Base-by-base conservation (phyloP, 257 asterid species). In the Solanum peruvianum region DNA sequence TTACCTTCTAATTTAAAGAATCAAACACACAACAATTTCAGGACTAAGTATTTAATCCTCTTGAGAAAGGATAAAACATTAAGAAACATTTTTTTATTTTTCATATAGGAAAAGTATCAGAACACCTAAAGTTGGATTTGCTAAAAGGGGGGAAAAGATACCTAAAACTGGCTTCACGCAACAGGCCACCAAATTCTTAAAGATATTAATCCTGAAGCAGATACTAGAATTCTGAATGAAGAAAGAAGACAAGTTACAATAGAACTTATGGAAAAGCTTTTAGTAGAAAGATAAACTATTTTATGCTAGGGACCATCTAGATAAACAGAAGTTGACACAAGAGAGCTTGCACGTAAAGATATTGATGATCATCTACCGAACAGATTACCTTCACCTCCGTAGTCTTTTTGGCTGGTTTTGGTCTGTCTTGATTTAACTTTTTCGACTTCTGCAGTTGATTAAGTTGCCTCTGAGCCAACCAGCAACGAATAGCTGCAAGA, bases 401-500 rank as follows among this genome's bases (percentile, higher is more conserved):
- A 0, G 86, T 87, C 90, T 83, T 91, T 88, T 92, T 91, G 89
- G 92, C 91, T 87, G 90, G 88, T 78, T 88, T 91, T 56, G 58
- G 88, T 87, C 87, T 88, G 45, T 87, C 72, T 88, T 73, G 88
- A 81, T n/a, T 88, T 76, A 88, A 86, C 86, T 52, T 89, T 73
- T 88, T 89, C 29, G 89, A 89, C 84, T 85, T 88, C 89, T 27
- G 87, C 86, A 92, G 91, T 33, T 85, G 94, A 88, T 88, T 52
- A 82, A 87, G 88, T 76, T 91, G 93, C 87, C 89, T 94, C 85
- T 96, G 92, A 73, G 93, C 94, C 92, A 95, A 92, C 95, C 95
- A 94, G 52, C 95, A 95, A 88, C 99, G 98, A 84, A 94, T 87
- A 67, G 87, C 99, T 96, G 95, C 91, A 90, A 49, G 42, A 39